Evolutionary conservation across 192 early-diverging fungal genomes (phyloP).

Genomic region (Piromyces sp.): DNA sequence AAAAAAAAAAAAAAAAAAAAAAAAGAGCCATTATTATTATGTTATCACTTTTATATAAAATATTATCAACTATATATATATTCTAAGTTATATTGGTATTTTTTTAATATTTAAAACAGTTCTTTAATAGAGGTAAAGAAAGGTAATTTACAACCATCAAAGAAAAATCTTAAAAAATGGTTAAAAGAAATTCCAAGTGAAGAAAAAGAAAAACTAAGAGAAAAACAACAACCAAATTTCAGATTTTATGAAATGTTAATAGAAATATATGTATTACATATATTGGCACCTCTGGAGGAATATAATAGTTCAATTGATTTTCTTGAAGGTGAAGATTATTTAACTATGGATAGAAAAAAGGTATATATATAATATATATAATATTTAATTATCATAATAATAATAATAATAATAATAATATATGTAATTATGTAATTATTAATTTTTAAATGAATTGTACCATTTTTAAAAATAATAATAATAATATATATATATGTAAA

Average conservation of each 20-base stretch:
- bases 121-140: neutral
- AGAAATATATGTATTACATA: neutral
- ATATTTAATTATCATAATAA: no score
- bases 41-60: no score
- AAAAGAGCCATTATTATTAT: no score
- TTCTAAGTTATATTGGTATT: no score
- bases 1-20: no score
- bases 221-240: neutral
- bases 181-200: neutral
- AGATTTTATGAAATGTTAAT: neutral
- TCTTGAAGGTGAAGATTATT: neutral
- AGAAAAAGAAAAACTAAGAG: neutral
- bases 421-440: no score
- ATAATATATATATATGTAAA: no score
- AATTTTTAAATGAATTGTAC: no score
- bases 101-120: neutral
- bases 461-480: no score
- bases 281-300: neutral
- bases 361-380: no score
- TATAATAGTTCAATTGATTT: neutral
- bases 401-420: no score
- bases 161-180: neutral
- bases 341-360: neutral
- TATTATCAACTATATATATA: neutral
- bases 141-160: neutral